These are phyloP conservation scores for Harrya chromipes DNA, from an alignment of 768 basidiomycete genomes.

Conservation along the genomic window DNA sequence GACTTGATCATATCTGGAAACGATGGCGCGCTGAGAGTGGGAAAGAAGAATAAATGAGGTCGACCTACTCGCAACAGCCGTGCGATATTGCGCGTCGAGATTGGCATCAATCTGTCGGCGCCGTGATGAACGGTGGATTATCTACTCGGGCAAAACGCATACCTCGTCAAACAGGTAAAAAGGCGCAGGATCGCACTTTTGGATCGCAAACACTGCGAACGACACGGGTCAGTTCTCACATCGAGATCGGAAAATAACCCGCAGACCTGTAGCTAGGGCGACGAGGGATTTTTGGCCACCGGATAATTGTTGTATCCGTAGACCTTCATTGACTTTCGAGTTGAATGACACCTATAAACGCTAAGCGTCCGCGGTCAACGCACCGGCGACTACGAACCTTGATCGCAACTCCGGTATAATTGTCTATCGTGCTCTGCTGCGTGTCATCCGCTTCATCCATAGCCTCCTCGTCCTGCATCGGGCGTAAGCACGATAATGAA, in stretches of 20 bases:
- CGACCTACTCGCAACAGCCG: conserved; percentile 85
- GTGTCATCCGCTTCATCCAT: conserved; percentile 73
- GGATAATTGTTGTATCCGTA: conserved; percentile 94
- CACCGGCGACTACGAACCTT: conserved; percentile 49
- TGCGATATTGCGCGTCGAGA: conserved; percentile 95
- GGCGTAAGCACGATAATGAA: not conserved
- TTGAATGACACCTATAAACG: conserved; percentile 90
- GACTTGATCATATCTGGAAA: conserved; percentile 79
- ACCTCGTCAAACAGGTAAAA: conserved; percentile 99
- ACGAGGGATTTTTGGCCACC: conserved; percentile 98
- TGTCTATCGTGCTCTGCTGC: conserved; percentile 78
- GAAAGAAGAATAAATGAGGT: not conserved
- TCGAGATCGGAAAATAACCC: not conserved
- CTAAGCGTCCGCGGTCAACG: not conserved
- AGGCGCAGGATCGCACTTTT: conserved; percentile 98
- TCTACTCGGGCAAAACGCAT: not conserved
- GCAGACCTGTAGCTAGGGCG: conserved; percentile 83
- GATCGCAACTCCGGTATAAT: conserved; percentile 96
- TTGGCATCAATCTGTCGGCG: conserved; percentile 85
- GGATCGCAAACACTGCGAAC: conserved; percentile 89
- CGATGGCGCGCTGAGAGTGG: conserved; percentile 36
- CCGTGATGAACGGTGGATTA: not conserved
- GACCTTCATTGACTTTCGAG: conserved; percentile 94
- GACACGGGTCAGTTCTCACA: conserved; percentile 1
- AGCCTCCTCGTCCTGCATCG: conserved; percentile 55